Evolutionary conservation across 345 rosid species (phyloP).

Genomic region (Jatropha curcas): DNA sequence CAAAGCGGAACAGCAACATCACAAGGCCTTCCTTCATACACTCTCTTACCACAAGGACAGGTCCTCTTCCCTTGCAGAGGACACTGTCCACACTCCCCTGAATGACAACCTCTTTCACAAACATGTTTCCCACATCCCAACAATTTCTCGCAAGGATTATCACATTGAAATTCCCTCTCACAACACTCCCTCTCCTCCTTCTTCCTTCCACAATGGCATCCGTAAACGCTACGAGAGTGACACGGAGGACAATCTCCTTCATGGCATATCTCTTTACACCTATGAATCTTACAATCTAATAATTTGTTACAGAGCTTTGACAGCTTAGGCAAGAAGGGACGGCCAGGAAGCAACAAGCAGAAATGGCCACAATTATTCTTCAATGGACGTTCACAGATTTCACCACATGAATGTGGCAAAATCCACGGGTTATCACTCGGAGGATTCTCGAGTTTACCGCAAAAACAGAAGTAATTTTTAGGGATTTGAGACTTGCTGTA

Average conservation of each 20-base stretch:
- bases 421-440: constrained; percentile 78
- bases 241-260: constrained; percentile 76
- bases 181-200: constrained; percentile 74
- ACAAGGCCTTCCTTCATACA: constrained; percentile 73
- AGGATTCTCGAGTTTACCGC: constrained; percentile 73
- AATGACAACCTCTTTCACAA: constrained; percentile 78
- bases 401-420: constrained; percentile 91
- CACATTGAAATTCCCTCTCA: constrained; percentile 67
- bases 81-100: constrained; percentile 72
- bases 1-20: constrained; percentile 69
- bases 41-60: constrained; percentile 87
- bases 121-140: constrained; percentile 72
- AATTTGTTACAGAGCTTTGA: constrained; percentile 44
- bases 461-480: constrained; percentile 66
- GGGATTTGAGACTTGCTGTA: constrained; percentile 62
- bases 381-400: constrained; percentile 66
- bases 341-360: constrained; percentile 82
- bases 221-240: constrained; percentile 49
- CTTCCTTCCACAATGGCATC: constrained; percentile 59
- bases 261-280: constrained; percentile 65
- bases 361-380: constrained; percentile 68
- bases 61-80: constrained; percentile 79
- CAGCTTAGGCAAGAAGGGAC: constrained; percentile 86
- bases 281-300: constrained; percentile 61
- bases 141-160: constrained; percentile 55